Evolutionary conservation across 1,284 basidiomycete species (phyloP).

Genomic region (Veloporphyrellus conicus): DNA sequence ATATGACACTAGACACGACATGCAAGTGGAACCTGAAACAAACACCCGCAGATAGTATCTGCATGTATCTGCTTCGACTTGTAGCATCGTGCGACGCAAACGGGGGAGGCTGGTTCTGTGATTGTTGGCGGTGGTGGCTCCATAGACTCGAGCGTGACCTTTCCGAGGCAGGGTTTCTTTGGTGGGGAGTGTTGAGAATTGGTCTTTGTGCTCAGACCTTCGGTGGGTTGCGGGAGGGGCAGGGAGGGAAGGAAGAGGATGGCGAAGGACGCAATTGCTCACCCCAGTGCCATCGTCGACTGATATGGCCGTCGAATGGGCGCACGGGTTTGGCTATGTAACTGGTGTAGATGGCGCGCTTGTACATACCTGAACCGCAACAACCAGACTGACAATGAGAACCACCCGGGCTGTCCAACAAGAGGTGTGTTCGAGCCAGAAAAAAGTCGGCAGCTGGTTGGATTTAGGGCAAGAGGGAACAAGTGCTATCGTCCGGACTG

Average conservation of each 20-base stretch:
- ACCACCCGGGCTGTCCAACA: slow-evolving; percentile 66
- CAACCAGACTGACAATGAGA: slow-evolving; percentile 55
- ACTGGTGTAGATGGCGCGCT: slow-evolving; percentile 56
- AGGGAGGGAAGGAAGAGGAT: slow-evolving; percentile 20
- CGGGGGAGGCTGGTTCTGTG: slow-evolving; percentile 45
- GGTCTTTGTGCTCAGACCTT: slow-evolving; percentile 7
- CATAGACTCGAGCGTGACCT: slow-evolving; percentile 3
- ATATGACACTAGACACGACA: background rate
- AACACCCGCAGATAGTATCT: slow-evolving; percentile 41
- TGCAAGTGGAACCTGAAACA: background rate
- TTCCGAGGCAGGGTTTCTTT: slow-evolving; percentile 18
- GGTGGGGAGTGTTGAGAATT: slow-evolving; percentile 4
- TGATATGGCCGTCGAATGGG: slow-evolving; percentile 22
- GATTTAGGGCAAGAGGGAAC: background rate
- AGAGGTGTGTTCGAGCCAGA: slow-evolving; percentile 67
- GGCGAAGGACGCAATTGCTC: slow-evolving; percentile 56
- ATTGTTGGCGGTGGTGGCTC: slow-evolving; percentile 38
- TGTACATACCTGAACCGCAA: slow-evolving; percentile 57
- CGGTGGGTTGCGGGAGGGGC: background rate
- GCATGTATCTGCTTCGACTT: slow-evolving; percentile 47
- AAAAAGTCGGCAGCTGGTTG: slow-evolving; percentile 49
- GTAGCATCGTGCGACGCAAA: slow-evolving; percentile 41
- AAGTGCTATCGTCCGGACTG: slow-evolving; percentile 40
- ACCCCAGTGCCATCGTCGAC: slow-evolving; percentile 73
- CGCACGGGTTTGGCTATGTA: slow-evolving; percentile 1